Evolutionary conservation across 305 asterid species (phyloP), one percentile per base, ranked within the genome.

Genomic region (Lippia alba): DNA sequence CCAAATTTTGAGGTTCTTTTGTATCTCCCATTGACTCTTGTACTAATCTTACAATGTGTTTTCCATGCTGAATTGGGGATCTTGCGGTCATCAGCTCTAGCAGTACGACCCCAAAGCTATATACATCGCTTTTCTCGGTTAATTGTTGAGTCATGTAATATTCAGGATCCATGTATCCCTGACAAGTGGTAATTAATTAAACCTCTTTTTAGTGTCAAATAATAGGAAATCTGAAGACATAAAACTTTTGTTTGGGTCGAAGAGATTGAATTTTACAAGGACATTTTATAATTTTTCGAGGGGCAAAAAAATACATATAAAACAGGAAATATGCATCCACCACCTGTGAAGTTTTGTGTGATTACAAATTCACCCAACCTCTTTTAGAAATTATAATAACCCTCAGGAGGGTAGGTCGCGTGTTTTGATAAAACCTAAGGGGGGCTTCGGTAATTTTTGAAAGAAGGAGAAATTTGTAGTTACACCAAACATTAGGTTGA

Each of bases 91-190:
- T 40, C 46, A 94, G 72, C 85, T 94, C 98, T 0, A 94, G 88
- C 18, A 94, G 67, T n/a, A 94, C 96, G 4, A 94, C 85, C 45
- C 97, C 97, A 40, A 86, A 93, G 86, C 97, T 89, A 15, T 93
- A 93, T 2, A 92, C 96, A 11, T 92, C 98, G 7, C 97, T 92
- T 57, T 87, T 92, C 65, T 92, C 98, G 0, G 97, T 91, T 61
- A 91, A 70, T 17, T 91, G 97, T 60, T 93, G 89, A 0, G 97
- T 93, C 97, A 89, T 93, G 87, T 87, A 93, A 57, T 93, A 93
- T 71, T 93, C 98, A n/a, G 98, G 98, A 78, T 93, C 97, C 97
- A 91, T 84, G 82, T 91, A 93, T 12, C 98, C 98, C 97, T 93
- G 57, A 34, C 30, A 36, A 78, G 33, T 24, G 20, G 51, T 64